Base-by-base conservation (phyloP, 352 stramenopile species). In the Pythium grandisporangium region DNA sequence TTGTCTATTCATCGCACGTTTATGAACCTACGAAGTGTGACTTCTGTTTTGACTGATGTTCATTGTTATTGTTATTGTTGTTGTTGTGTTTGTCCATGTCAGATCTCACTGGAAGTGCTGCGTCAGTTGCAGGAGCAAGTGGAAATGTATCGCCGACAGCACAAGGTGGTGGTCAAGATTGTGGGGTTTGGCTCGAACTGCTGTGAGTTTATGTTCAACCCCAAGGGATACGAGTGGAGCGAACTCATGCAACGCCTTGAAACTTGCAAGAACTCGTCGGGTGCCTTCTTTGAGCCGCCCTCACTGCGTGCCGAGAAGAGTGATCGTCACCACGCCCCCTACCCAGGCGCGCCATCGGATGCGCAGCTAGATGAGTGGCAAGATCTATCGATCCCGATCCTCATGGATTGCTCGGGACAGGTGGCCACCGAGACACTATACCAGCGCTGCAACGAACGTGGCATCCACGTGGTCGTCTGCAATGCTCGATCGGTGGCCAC, bases 331-430 rank as follows among this genome's bases (percentile, higher is more conserved):
- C n/a, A n/a, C n/a, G 32, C 29, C 16, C 42, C 23, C 10, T 80
- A 82, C 35, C 30, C 50, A 7, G 67, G 63, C 23, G 64, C 69
- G 19, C 68, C 66, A 10, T 63, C 68, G 14, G 32, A 67, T n/a
- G 53, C 67, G 32, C 63, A 77, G 40, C 52, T 86, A 5, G 68
- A 86, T 27, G 48, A 55, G 24, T 50, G 81, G 33, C 72, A 86
- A 38, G 72, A 89, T 40, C 44, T 82, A n/a, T 63, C 75, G 3
- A 84, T 79, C 24, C 72, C 75, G 1, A 78, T 89, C 23, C 45
- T 86, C 2, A 54, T 86, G 19, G 76, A 89, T 53, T 89, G 76
- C 57, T 86, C 75, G 8, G 75, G 68, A 3, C 67, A 84, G 5
- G 29, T 54, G 0, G 59, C 52, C 32, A 77, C 70, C 1, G 52